Percentiles rank a stretch among this genome's conserved stretches.
Conservation (phyloP, 306 rosid genomes). For the Trifolium pratense region DNA sequence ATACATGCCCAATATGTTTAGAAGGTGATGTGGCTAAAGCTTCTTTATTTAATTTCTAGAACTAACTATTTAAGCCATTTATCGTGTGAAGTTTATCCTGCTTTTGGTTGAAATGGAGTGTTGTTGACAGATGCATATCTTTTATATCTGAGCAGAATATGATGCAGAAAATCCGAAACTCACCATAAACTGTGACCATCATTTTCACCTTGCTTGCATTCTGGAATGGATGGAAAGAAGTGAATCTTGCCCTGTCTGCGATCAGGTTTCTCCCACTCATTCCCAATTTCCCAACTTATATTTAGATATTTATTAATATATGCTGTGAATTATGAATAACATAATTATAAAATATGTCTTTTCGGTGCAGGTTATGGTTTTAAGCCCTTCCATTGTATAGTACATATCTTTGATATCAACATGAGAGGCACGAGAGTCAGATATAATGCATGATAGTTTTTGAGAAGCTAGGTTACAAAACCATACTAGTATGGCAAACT, state of each 20-base stretch:
- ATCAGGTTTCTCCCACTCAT: slow-evolving; percentile 62
- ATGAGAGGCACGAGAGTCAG: not conserved
- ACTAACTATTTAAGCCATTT: slow-evolving; percentile 9
- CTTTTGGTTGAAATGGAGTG: slow-evolving; percentile 33
- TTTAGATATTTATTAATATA: slow-evolving; percentile 18
- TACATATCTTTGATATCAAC: slow-evolving; percentile 33
- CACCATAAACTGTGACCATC: slow-evolving; percentile 76
- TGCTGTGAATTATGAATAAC: not conserved
- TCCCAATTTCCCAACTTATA: slow-evolving; percentile 5
- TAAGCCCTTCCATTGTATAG: slow-evolving; percentile 75
- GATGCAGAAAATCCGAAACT: slow-evolving; percentile 83
- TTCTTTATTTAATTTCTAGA: slow-evolving; percentile 14
- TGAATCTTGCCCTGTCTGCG: slow-evolving; percentile 88
- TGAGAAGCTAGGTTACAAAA: slow-evolving; percentile 47
- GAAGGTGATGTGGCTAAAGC: slow-evolving; percentile 66
- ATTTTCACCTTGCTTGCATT: slow-evolving; percentile 98
- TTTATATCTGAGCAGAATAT: slow-evolving; percentile 65
- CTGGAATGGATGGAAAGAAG: slow-evolving; percentile 99
- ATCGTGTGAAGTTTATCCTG: slow-evolving; percentile 30
- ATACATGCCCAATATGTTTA: slow-evolving; percentile 90
- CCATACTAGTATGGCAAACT: slow-evolving; percentile 38
- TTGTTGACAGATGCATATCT: slow-evolving; percentile 18
- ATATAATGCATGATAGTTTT: slow-evolving; percentile 43
- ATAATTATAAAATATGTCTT: slow-evolving; percentile 9
- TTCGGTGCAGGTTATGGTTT: slow-evolving; percentile 75